Base-by-base conservation (phyloP, 768 basidiomycete species). In the Suillus spraguei region DNA sequence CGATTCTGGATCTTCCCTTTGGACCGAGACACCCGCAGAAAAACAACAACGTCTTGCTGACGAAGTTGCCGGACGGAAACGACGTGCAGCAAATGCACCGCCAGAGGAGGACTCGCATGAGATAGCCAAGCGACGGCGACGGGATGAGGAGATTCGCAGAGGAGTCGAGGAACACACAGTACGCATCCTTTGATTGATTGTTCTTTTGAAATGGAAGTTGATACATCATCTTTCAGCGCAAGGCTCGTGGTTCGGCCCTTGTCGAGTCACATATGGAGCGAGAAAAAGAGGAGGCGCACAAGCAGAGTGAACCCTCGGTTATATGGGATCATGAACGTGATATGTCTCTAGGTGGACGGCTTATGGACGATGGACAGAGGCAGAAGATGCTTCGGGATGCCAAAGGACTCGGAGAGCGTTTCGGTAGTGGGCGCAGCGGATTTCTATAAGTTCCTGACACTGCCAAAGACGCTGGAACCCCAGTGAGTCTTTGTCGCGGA, bases 1-100 rank as follows among this genome's bases (percentile, higher is more conserved):
- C 33, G 67, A 74, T 7, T 71, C 75, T 36, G 91, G 91, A 67
- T 83, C 77, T 61, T 88, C 88, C 3, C 81, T 97, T 14, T 99
- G 97, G 97, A 99, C 97, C 0, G 97, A 99, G 80, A 98, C 97
- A 0, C 97, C 97, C 0, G 89, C 89, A 0, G 94, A 99, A 72
- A 84, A 90, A 17, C 94, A 94, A 72, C 90, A 97, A 70, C 85
- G 97, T 1, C 80, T 98, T n/a, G 88, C 88, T 1, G 97, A 99
- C 71, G 97, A 99, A 74, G 89, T 97, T 2, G 84, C 89, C n/a
- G 97, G 97, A 47, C 94, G 92, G 77, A 91, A 92, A 69, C 84
- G 91, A 63, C 85, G 89, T 22, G 89, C 87, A 5, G 83, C 73
- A 32, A 89, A 91, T 62, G 78, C 79, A 41, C 77, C 76, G 22